Conservation (phyloP, 257 asterid genomes). For the Solanum peruvianum region DNA sequence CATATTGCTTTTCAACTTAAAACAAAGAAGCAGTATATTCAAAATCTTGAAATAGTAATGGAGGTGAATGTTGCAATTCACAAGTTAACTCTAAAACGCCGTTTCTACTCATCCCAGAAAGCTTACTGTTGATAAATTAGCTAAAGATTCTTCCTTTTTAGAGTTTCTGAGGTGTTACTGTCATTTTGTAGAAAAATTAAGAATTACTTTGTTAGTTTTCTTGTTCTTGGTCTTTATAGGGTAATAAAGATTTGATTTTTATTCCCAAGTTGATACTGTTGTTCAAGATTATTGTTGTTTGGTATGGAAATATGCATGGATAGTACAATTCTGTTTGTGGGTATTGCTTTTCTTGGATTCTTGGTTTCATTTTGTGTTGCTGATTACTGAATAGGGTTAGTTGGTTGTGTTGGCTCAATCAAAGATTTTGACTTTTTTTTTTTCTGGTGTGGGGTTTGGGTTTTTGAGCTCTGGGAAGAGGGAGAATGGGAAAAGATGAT, state of each 20-base stretch:
- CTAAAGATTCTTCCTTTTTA: neutral
- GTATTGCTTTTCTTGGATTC: conserved; percentile 6
- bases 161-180: neutral
- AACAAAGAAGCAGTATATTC: neutral
- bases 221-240: neutral
- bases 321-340: neutral
- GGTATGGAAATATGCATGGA: conserved; percentile 21
- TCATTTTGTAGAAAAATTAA: neutral
- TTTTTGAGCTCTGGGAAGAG: conserved; percentile 18
- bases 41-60: conserved; percentile 19
- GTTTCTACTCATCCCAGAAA: conserved; percentile 63
- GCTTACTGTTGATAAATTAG: conserved; percentile 32
- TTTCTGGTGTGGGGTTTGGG: conserved; percentile 16
- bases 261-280: neutral
- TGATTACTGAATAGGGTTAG: conserved; percentile 15
- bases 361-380: conserved; percentile 7
- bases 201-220: neutral
- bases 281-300: conserved; percentile 8
- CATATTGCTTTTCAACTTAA: neutral
- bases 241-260: neutral
- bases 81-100: conserved; percentile 27
- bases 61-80: conserved; percentile 26
- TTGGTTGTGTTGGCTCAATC: conserved; percentile 2
- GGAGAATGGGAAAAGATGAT: conserved; percentile 66
- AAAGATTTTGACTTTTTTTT: neutral